These are phyloP conservation scores for Rutidosis leptorrhynchoides DNA, from an alignment of 129 eudicot genomes.

Conservation along the genomic window DNA sequence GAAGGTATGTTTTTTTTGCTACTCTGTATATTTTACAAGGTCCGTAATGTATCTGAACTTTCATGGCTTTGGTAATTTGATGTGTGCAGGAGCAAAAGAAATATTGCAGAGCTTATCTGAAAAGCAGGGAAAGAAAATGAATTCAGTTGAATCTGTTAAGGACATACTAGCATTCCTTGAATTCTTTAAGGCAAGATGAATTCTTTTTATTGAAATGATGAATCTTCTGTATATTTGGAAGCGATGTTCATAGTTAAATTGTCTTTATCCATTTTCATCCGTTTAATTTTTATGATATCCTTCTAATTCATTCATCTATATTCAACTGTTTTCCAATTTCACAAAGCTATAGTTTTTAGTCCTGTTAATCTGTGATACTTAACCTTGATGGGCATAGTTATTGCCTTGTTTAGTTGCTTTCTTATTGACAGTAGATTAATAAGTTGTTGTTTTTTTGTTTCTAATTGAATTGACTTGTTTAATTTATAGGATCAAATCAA, in stretches of 20 bases:
- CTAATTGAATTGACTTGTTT: conserved; percentile 22
- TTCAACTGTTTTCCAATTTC: no score
- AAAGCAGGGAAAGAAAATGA: conserved; percentile 94
- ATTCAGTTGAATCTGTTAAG: conserved; percentile 68
- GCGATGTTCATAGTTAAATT: no score
- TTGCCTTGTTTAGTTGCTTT: no score
- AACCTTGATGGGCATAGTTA: no score
- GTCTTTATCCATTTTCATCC: no score
- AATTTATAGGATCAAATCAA: conserved; percentile 80
- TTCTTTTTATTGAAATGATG: background rate
- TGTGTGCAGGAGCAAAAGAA: conserved; percentile 76
- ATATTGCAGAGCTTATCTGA: conserved; percentile 78
- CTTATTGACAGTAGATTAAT: no score
- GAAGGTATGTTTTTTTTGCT: conserved; percentile 45
- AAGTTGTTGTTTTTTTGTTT: no score
- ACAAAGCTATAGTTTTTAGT: no score
- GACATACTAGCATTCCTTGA: conserved; percentile 67
- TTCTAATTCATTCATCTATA: no score
- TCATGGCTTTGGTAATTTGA: conserved; percentile 8
- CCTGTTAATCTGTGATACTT: no score
- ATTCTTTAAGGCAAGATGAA: conserved; percentile 57
- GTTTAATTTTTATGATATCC: no score
- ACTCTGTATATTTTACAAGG: background rate
- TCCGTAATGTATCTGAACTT: background rate
- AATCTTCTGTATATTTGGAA: no score